A percentile compares a stretch with the other conserved stretches of the same genome.
These are phyloP conservation scores for Vitellaria paradoxa DNA, from an alignment of 179 eudicot species.

Conservation along the genomic window DNA sequence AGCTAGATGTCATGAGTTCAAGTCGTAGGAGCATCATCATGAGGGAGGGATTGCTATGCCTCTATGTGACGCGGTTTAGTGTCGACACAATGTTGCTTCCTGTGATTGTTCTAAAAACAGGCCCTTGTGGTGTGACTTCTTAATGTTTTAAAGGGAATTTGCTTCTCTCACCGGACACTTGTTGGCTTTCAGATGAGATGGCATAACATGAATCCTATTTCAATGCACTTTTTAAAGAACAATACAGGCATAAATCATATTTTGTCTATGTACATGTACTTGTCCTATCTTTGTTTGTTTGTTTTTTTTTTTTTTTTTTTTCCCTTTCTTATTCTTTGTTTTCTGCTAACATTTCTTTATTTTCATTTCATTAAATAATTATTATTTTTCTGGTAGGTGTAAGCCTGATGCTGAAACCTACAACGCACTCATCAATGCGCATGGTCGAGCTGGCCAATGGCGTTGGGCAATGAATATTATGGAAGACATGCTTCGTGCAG, in stretches of 20 bases:
- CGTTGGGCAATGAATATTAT: constrained; percentile 95
- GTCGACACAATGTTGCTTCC: no score
- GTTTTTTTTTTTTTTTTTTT: no score
- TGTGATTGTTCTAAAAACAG: no score
- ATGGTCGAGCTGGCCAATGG: constrained; percentile 98
- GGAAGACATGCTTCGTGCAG: constrained; percentile 98
- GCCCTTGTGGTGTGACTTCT: no score
- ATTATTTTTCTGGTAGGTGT: constrained; percentile 51
- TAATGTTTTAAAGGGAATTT: no score
- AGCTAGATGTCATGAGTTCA: no score
- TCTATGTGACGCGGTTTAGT: no score
- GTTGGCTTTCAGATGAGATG: no score
- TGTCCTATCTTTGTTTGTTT: neutral
- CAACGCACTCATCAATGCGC: constrained; percentile 87
- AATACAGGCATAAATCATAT: neutral
- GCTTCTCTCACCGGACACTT: no score
- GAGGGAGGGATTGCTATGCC: no score
- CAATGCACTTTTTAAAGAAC: neutral
- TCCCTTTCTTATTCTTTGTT: neutral
- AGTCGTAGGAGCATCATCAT: no score
- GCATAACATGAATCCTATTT: neutral
- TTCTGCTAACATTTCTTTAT: neutral
- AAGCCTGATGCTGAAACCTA: constrained; percentile 94
- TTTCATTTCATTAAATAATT: neutral
- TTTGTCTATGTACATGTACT: neutral